Percentiles rank a stretch among this genome's conserved stretches.
These are phyloP conservation scores for Hemileia vastatrix DNA, from an alignment of 1,284 basidiomycete genomes.

Conservation along the genomic window DNA sequence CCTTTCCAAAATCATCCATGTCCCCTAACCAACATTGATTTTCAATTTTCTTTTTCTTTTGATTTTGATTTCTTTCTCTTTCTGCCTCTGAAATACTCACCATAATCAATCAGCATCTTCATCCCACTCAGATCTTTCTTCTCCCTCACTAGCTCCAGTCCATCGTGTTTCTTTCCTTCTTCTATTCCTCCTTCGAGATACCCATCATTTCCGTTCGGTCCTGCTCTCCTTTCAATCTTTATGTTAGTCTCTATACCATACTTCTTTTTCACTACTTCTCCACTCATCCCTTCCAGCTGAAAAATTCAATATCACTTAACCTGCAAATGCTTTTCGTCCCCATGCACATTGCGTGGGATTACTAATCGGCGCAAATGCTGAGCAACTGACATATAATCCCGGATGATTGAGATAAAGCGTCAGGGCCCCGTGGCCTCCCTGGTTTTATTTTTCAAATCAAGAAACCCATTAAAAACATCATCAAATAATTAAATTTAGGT, in stretches of 20 bases:
- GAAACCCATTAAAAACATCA: background rate
- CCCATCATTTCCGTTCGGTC: constrained; percentile 46
- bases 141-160: constrained; percentile 67
- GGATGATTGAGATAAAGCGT: constrained; percentile 71
- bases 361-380: constrained; percentile 82
- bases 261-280: too few relatives aligned
- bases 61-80: too few relatives aligned
- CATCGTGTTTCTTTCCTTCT: constrained; percentile 74
- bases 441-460: too few relatives aligned
- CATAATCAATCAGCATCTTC: constrained; percentile 28
- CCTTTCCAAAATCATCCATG: too few relatives aligned
- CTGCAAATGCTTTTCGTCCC: constrained; percentile 79
- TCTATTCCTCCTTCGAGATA: constrained; percentile 63
- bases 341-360: constrained; percentile 81
- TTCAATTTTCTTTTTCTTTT: too few relatives aligned
- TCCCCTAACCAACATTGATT: too few relatives aligned
- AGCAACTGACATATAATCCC: constrained; percentile 66
- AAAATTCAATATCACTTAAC: background rate
- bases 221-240: background rate
- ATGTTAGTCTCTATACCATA: too few relatives aligned
- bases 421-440: constrained; percentile 94
- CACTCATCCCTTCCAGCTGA: too few relatives aligned
- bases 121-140: constrained; percentile 52
- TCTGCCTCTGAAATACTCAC: too few relatives aligned
- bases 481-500: background rate